These are phyloP conservation scores for Blastobotrys peoriensis DNA, from an alignment of 805 yeast genomes.

Conservation along the genomic window DNA sequence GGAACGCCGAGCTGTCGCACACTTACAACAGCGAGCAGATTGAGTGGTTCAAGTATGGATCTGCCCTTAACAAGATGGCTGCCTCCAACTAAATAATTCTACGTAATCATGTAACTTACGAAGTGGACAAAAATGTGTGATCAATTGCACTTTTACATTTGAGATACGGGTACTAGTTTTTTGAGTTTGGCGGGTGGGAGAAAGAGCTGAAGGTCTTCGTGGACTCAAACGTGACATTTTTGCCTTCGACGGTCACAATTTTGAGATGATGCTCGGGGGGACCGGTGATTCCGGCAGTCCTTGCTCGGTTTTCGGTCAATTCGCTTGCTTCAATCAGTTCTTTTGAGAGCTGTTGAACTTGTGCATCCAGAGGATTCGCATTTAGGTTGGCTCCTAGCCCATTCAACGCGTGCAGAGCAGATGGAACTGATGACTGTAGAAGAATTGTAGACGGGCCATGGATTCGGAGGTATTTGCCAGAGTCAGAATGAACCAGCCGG, in stretches of 20 bases:
- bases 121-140: background rate
- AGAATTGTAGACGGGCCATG: conserved; percentile 18
- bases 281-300: conserved; percentile 14
- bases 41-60: conserved; percentile 98
- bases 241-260: conserved; percentile 22
- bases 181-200: background rate
- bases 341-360: background rate
- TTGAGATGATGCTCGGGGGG: conserved; percentile 25
- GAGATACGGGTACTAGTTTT: no score
- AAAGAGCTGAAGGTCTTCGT: conserved; percentile 23
- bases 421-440: conserved; percentile 9
- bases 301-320: background rate
- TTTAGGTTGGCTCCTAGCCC: background rate
- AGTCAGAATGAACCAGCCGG: conserved; percentile 7
- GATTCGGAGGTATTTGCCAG: conserved; percentile 9
- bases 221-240: conserved; percentile 23
- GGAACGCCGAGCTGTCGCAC: conserved; percentile 91
- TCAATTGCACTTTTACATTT: background rate
- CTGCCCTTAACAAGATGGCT: conserved; percentile 97
- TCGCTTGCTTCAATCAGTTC: background rate
- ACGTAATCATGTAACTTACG: conserved; percentile 2
- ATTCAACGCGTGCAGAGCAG: background rate
- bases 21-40: conserved; percentile 95
- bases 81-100: conserved; percentile 20
- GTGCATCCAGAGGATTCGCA: conserved; percentile 2